Base-by-base conservation (phyloP, 768 basidiomycete species). In the Podaxis carcinomalis region DNA sequence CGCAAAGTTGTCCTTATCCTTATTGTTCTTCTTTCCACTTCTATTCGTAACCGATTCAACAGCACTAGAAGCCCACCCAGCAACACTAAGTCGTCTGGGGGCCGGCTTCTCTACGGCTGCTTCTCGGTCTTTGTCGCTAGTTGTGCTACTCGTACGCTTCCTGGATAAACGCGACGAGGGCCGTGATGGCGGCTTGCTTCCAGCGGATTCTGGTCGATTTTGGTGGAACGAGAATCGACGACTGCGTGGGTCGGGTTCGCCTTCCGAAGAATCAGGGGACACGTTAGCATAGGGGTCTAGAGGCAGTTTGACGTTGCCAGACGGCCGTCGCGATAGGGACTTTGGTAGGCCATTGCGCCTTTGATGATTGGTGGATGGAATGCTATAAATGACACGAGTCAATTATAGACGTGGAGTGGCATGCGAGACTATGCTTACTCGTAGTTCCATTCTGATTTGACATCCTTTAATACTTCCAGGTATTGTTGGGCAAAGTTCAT, bases 401-500 rank as follows among this genome's bases (percentile, higher is more conserved):
- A 58, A 27, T 13, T 10, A 35, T 10, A 19, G 32, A 14, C 23
- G 39, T 27, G 36, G 7, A 19, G 6, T 10, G 7, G 21, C 32
- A 9, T 47, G 35, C n/a, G 53, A 13, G 55, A 49, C 35, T 5
- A 50, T 19, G 75, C 83, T 55, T 62, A 92, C 89, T 80, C 80
- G 60, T 82, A 78, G 44, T 80, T 78, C 93, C 92, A 95, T 7
- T 80, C 79, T 0, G 75, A 73, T 67, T 83, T 87, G 51, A 87
- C 82, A 35, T 92, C 89, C 49, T 81, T 79, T 66, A 97, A 72
- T 9, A 90, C 82, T n/a, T 87, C 85, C 16, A 86, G 73, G 67
- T 92, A 90, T 62, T 89, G 83, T 62, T 83, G 81, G 16, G 87
- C 87, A 66, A 87, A 95, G 54, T 85, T 85, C 50, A 89, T 73